A percentile compares a stretch with the other conserved stretches of the same genome.
Evolutionary conservation across 306 rosid genomes (phyloP).

Genomic region (Purshia tridentata): DNA sequence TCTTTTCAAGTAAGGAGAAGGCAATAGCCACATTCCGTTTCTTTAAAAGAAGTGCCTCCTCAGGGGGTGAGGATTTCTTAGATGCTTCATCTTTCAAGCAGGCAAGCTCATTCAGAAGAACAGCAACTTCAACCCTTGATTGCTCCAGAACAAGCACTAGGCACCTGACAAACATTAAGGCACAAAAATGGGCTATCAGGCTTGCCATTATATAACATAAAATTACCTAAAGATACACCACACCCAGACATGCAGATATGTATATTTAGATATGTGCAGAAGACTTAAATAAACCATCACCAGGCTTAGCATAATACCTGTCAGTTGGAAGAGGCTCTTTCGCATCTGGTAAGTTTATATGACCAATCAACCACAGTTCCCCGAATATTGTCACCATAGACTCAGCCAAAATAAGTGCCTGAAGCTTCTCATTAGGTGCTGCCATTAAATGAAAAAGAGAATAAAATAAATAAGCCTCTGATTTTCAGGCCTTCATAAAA

Average conservation of each 20-base stretch:
- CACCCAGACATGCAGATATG: slow-evolving; percentile 6
- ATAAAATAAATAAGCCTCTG: background rate
- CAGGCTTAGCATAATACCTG: slow-evolving; percentile 51
- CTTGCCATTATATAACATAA: background rate
- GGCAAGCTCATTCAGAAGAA: slow-evolving; percentile 84
- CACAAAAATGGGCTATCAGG: slow-evolving; percentile 28
- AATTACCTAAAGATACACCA: background rate
- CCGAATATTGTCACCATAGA: slow-evolving; percentile 65
- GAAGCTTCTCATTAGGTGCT: slow-evolving; percentile 86
- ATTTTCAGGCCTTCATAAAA: background rate
- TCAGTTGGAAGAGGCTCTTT: slow-evolving; percentile 57
- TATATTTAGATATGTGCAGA: background rate
- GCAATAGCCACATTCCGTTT: slow-evolving; percentile 66
- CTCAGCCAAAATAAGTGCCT: slow-evolving; percentile 83
- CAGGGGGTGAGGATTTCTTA: slow-evolving; percentile 50
- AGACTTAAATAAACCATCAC: background rate
- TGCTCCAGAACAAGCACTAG: slow-evolving; percentile 89
- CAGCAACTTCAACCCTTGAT: slow-evolving; percentile 93
- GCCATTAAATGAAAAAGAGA: slow-evolving; percentile 37
- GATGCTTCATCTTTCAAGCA: slow-evolving; percentile 83
- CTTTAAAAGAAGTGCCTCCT: slow-evolving; percentile 57
- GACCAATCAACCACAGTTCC: slow-evolving; percentile 71
- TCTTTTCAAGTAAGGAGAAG: slow-evolving; percentile 81
- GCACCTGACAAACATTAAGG: slow-evolving; percentile 52
- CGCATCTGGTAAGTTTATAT: slow-evolving; percentile 40